phyloP scores from a whole-genome alignment of 2,329 filamentous ascomycete genomes.

The Fusarium brachygibbosum region DNA sequence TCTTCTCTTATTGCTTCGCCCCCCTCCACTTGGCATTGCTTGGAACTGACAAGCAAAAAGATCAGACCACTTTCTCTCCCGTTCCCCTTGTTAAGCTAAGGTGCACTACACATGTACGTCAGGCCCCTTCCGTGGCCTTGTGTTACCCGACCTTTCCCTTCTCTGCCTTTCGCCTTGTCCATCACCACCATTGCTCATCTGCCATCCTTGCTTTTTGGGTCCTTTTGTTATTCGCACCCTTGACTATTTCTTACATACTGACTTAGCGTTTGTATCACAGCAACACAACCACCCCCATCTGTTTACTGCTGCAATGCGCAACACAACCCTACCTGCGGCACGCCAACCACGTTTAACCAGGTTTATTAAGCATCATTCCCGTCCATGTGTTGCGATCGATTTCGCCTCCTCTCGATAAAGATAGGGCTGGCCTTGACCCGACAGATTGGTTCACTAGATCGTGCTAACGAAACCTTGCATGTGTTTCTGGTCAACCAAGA shows the following conservation, averaged over 20 bases:
- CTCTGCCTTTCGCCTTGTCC: slow-evolving; percentile 32
- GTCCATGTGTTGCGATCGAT: slow-evolving; percentile 41
- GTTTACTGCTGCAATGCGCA: slow-evolving; percentile 32
- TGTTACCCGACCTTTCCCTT: slow-evolving; percentile 45
- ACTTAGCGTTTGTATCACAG: slow-evolving; percentile 47
- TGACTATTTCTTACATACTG: slow-evolving; percentile 21
- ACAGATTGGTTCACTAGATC: slow-evolving; percentile 26
- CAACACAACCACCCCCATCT: slow-evolving; percentile 36
- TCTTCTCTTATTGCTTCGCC: neutral
- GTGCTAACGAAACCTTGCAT: neutral
- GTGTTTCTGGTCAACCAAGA: neutral
- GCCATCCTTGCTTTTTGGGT: slow-evolving; percentile 30
- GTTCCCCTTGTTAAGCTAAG: slow-evolving; percentile 26
- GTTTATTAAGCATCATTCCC: slow-evolving; percentile 34
- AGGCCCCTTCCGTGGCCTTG: slow-evolving; percentile 39
- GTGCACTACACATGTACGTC: slow-evolving; percentile 33
- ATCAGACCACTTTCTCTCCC: slow-evolving; percentile 35
- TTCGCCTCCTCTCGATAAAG: slow-evolving; percentile 19
- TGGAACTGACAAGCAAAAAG: slow-evolving; percentile 12
- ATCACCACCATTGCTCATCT: slow-evolving; percentile 33
- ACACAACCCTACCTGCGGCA: slow-evolving; percentile 34
- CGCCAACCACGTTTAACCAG: slow-evolving; percentile 39
- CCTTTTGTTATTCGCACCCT: slow-evolving; percentile 42
- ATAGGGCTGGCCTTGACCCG: slow-evolving; percentile 34
- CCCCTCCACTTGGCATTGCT: slow-evolving; percentile 38